Conservation (phyloP, 2,329 filamentous ascomycete species). For the Ophiocordyceps australis region DNA sequence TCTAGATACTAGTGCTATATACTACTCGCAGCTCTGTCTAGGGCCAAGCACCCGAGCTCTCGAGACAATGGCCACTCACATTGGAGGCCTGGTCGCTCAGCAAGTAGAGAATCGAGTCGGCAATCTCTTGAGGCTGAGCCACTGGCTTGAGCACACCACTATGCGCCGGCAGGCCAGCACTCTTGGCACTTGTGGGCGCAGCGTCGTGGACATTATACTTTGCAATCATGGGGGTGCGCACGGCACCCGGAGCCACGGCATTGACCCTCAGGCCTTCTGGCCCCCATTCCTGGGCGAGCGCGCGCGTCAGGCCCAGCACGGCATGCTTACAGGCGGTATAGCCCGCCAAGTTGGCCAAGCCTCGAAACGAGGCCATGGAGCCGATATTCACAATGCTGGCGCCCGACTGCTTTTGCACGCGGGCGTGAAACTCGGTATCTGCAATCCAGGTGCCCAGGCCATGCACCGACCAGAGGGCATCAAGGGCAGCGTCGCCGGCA, state of each 20-base stretch:
- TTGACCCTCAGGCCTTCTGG: conserved; percentile 19
- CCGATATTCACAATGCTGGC: conserved; percentile 1
- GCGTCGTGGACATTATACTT: not conserved
- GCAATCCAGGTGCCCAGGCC: conserved; percentile 1
- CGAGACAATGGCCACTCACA: conserved; percentile 1
- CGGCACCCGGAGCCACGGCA: conserved; percentile 48
- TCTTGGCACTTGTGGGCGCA: no score
- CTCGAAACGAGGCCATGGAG: conserved; percentile 1
- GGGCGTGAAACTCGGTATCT: conserved; percentile 1
- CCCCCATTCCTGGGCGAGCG: conserved; percentile 1
- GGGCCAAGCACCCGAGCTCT: conserved; percentile 1
- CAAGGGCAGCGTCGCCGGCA: not conserved
- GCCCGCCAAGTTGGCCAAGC: not conserved
- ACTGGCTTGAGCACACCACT: not conserved
- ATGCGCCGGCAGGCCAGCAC: no score
- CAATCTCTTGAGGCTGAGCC: conserved; percentile 1
- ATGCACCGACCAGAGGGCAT: conserved; percentile 1
- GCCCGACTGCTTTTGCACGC: not conserved
- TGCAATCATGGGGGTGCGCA: conserved; percentile 22
- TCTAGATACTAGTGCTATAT: no score
- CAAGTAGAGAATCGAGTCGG: conserved; percentile 1
- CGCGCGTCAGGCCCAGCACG: conserved; percentile 1
- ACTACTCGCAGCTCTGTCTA: no score
- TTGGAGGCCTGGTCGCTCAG: conserved; percentile 1
- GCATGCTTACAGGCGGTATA: conserved; percentile 2